phyloP scores from a whole-genome alignment of 257 asterid genomes.

The Penstemon eatonii region DNA sequence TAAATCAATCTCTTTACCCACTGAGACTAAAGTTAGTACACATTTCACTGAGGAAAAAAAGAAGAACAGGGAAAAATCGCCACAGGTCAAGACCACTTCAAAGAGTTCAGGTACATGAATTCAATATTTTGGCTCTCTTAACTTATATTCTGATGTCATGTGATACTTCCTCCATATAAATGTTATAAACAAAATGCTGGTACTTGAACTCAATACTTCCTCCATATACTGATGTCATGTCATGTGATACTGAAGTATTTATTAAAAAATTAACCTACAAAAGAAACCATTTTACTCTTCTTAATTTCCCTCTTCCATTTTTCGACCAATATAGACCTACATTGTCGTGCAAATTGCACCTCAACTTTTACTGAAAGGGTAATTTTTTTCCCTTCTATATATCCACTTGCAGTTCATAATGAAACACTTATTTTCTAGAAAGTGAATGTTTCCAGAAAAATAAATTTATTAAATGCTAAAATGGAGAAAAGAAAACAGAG shows the following conservation, averaged over 20 bases:
- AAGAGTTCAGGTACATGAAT: constrained; percentile 39
- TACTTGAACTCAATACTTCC: not conserved
- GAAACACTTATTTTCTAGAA: not conserved
- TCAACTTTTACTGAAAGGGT: not conserved
- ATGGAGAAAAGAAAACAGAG: not conserved
- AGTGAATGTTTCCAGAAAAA: not conserved
- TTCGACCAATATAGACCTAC: too few relatives aligned
- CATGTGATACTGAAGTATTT: too few relatives aligned
- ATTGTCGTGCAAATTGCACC: too few relatives aligned
- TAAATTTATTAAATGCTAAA: not conserved
- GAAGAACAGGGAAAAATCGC: constrained; percentile 2
- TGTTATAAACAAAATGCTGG: constrained; percentile 10
- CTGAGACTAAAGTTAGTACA: constrained; percentile 3
- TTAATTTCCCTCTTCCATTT: not conserved
- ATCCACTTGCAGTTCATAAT: not conserved
- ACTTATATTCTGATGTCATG: not conserved
- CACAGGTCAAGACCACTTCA: constrained; percentile 31
- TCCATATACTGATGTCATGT: not conserved
- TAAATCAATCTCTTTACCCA: constrained; percentile 14
- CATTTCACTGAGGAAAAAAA: constrained; percentile 23
- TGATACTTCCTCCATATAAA: not conserved
- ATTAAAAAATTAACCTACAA: too few relatives aligned
- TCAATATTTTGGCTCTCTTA: constrained; percentile 1
- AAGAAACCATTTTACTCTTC: not conserved
- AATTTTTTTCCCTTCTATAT: not conserved